Evolutionary conservation across 306 rosid genomes (phyloP), one percentile per base, ranked within the genome.

Genomic region (Malus sylvestris): DNA sequence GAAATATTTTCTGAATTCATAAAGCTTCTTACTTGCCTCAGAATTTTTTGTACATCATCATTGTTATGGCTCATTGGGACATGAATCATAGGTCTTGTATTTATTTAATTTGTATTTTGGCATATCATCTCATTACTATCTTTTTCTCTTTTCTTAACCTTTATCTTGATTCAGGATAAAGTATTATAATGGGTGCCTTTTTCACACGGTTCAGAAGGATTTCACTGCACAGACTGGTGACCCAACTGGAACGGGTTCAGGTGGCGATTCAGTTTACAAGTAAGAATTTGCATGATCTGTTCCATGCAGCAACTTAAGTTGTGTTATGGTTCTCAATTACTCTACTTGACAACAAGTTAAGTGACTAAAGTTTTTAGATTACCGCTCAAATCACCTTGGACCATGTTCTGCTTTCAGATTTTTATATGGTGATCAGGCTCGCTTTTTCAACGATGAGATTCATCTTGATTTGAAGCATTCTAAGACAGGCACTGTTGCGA

Each of bases 211-310:
- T 71, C 99, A 92, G 80, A 95, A 90, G 88, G 97, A 95, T 80
- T 95, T 92, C 76, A 95, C 93, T 10, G 97, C 99, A n/a, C 99
- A 92, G 75, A 87, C 97, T 23, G 97, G 97, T 12, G 99, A 95
- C 46, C 97, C 97, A 19, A 92, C 97, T 45, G 97, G 93, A 32
- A 84, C 91, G 0, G 92, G 97, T 12, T 80, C 89, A 4, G 91
- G 88, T 40, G 97, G 97, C 3, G 93, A 95, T 80, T 92, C 96
- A 10, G 59, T 95, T 32, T 95, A 89, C 87, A 92, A 86, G 98
- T 94, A 83, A 59, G 60, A 40, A n/a, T 67, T 67, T 27, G 44
- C 60, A 11, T 12, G 20, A 25, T 23, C 22, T 62, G 23, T 72
- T 35, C 45, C 45, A 42, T 42, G 45, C 45, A 42, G 0, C 45